Evolutionary conservation across 2,329 filamentous ascomycete genomes (phyloP), one percentile per base, ranked within the genome.

Genomic region (Trichophyton benhamiae): DNA sequence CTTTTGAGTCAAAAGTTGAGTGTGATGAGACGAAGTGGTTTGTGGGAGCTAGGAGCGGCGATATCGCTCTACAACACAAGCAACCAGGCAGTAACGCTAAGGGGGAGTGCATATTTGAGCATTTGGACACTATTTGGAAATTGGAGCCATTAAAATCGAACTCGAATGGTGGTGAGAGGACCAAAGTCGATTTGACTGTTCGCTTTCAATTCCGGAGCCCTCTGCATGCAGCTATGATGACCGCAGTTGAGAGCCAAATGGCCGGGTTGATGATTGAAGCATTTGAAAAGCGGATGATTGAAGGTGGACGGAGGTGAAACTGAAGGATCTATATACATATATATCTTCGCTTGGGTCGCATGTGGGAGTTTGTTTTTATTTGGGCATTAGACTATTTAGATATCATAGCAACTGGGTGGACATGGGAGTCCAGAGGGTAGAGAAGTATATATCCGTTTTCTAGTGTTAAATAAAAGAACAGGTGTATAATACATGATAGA

Each of bases 141-240:
- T 72, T 78, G 65, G 67, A 69, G 58, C 72, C 77, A 5, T 38
- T 71, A 53, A 64, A 71, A 63, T 67, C 66, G 62, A 69, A 71
- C 65, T 42, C 63, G 66, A 61, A 70, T 55, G 67, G 65, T 41
- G 42, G 65, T 60, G 65, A 65, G 42, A 80, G 80, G 75, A 95
- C 90, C 3, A 83, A 88, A 68, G 89, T 97, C 13, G 80, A 83
- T 67, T 76, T 99, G 67, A 79, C 80, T 61, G 86, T 99, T 67
- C 82, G 86, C 65, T 96, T 91, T 72, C 83, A 87, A 72, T 96
- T 99, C 72, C 81, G 84, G 67, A 97, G 91, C 74, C 89, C 91
- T n/a, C 72, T 96, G 61, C 95, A 96, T 76, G 86, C 85, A 48
- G 84, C 88, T 20, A 79, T 96, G 70, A 94, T 91, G 72, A 82